phyloP scores from a whole-genome alignment of 2,329 filamentous ascomycete genomes.

The Calonectria fujianensis region DNA sequence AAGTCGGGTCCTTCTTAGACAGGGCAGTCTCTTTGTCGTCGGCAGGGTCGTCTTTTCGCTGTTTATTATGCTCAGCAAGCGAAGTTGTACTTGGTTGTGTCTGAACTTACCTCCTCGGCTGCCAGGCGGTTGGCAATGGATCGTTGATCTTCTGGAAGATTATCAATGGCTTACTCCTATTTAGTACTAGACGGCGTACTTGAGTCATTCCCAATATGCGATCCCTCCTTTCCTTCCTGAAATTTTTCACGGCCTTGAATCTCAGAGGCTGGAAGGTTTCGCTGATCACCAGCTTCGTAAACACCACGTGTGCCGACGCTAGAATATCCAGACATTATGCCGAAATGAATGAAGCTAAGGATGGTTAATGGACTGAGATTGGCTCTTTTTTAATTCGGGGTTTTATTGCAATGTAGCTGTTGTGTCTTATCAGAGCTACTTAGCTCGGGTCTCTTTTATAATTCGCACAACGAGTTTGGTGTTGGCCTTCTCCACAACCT shows the following conservation, averaged over 20 bases:
- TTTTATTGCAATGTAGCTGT: neutral
- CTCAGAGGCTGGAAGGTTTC: constrained; percentile 75
- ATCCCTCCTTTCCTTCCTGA: constrained; percentile 82
- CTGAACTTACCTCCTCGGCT: constrained; percentile 72
- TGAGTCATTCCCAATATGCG: constrained; percentile 81
- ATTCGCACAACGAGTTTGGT: constrained; percentile 27
- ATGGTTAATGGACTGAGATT: constrained; percentile 3
- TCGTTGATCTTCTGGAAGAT: constrained; percentile 77
- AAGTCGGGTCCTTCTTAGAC: constrained; percentile 76
- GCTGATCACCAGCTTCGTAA: constrained; percentile 88
- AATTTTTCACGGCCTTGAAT: constrained; percentile 73
- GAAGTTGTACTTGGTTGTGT: neutral
- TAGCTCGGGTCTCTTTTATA: neutral
- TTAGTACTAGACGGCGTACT: constrained; percentile 72
- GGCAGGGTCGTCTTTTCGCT: constrained; percentile 64
- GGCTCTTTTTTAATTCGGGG: neutral
- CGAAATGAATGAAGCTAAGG: neutral
- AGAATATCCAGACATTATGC: constrained; percentile 67
- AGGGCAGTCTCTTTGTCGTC: constrained; percentile 65
- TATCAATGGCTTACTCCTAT: constrained; percentile 45
- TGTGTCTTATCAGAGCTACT: neutral
- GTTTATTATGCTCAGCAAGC: constrained; percentile 33
- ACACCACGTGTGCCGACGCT: constrained; percentile 79
- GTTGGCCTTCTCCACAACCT: constrained; percentile 50
- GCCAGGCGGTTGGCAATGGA: constrained; percentile 83